A percentile compares a stretch with the other conserved stretches of the same genome.
Conservation (phyloP, 495 filamentous ascomycete species). For the Aspergillus sclerotiicarbonarius region DNA sequence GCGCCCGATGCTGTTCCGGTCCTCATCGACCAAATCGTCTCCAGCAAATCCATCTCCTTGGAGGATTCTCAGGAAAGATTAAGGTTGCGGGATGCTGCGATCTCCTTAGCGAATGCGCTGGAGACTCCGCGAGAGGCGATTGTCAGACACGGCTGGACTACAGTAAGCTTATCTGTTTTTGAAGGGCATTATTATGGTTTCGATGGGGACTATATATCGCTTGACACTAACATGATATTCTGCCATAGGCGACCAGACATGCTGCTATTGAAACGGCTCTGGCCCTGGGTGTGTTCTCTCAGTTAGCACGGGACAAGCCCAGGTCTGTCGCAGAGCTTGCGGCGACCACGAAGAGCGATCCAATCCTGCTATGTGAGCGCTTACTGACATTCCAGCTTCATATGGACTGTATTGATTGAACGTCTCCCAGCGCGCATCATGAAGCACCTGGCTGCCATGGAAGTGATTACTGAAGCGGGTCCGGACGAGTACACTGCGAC, state of each 20-base stretch:
- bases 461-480: slow-evolving; percentile 37
- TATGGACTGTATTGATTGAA: neutral
- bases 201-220: neutral
- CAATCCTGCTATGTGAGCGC: slow-evolving; percentile 25
- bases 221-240: neutral
- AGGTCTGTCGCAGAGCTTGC: slow-evolving; percentile 26
- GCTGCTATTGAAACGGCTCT: slow-evolving; percentile 26
- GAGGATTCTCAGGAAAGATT: slow-evolving; percentile 11
- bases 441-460: slow-evolving; percentile 47
- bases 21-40: slow-evolving; percentile 6
- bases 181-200: neutral
- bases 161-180: slow-evolving; percentile 17
- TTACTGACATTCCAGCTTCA: neutral
- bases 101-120: slow-evolving; percentile 25
- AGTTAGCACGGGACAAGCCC: slow-evolving; percentile 23
- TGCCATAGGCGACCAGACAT: slow-evolving; percentile 14
- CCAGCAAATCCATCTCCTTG: neutral
- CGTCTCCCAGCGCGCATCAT: slow-evolving; percentile 28
- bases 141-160: slow-evolving; percentile 30
- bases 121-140: slow-evolving; percentile 35
- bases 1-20: neutral
- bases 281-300: slow-evolving; percentile 28
- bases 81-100: slow-evolving; percentile 20
- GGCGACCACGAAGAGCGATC: slow-evolving; percentile 23
- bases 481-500: slow-evolving; percentile 37